Base-by-base conservation (phyloP, 768 basidiomycete genomes). In the Amanita thiersii region DNA sequence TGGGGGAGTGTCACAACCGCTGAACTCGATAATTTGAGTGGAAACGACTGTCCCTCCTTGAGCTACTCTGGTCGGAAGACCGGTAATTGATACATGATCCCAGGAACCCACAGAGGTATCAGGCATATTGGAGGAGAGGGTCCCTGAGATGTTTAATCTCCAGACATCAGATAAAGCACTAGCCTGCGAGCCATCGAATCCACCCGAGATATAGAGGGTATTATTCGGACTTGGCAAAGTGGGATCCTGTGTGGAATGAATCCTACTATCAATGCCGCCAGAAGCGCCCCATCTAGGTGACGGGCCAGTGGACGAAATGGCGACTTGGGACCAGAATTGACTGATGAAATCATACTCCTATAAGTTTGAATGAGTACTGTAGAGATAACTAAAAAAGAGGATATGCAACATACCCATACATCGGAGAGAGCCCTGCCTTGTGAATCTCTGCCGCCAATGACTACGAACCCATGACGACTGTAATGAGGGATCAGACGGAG, bases 331-430 rank as follows among this genome's bases (percentile, higher is more conserved):
- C 87, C 87, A 90, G 54, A 89, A 89, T 44, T 86, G 66, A 51
- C 78, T 80, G 44, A 56, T 71, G 51, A 79, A 88, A 58, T 86
- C 82, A 52, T 69, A 90, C 61, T 86, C 85, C 85, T 87, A 52
- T 18, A n/a, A 18, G 18, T 36, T 28, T 32, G 24, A 4, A 25
- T 56, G 43, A 43, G 21, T 36, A 19, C 33, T 40, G 23, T 44
- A 39, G 38, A 31, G 20, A 32, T 37, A 4, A 20, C 18, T 20
- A 7, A 31, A 35, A 37, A 24, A 4, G 18, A 28, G 9, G 3
- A 21, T 35, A 15, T 44, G 20, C 45, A 33, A 57, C 73, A 50
- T 57, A 87, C 87, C 86, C 86, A 89, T 44, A 78, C 70, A 52
- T 89, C 87, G 3, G 70, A 66, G 45, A 87, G 59, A 11, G 79